These are phyloP conservation scores for Ajuga chamaepitys DNA, from an alignment of 257 asterid species.

Conservation along the genomic window DNA sequence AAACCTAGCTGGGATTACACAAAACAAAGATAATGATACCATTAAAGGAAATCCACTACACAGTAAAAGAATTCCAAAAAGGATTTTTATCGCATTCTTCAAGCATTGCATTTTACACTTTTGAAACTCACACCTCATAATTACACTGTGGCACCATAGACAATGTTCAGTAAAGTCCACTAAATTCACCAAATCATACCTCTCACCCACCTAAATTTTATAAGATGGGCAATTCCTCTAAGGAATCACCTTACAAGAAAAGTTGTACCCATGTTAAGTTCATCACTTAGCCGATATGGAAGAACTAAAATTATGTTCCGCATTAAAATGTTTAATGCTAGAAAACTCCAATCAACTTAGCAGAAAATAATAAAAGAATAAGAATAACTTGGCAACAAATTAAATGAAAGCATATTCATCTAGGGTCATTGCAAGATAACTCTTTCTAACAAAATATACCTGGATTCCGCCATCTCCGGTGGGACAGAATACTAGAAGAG, in stretches of 20 bases:
- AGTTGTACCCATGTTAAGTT: background rate
- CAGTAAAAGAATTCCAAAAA: background rate
- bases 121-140: background rate
- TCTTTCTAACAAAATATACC: slow-evolving; percentile 26
- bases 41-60: background rate
- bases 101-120: background rate
- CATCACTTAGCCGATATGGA: slow-evolving; percentile 19
- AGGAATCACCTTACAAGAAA: background rate
- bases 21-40: background rate
- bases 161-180: slow-evolving; percentile 1
- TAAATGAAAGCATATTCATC: background rate
- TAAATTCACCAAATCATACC: slow-evolving; percentile 5
- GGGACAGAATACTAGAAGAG: slow-evolving; percentile 55
- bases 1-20: background rate
- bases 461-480: slow-evolving; percentile 75
- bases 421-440: background rate
- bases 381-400: background rate
- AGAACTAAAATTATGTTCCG: background rate
- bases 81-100: background rate
- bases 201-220: background rate
- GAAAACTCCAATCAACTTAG: slow-evolving; percentile 8
- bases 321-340: background rate
- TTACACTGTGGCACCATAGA: background rate
- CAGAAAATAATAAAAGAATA: background rate
- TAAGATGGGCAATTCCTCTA: background rate